phyloP scores from a whole-genome alignment of 1,284 basidiomycete genomes.

The Boletus smithii region DNA sequence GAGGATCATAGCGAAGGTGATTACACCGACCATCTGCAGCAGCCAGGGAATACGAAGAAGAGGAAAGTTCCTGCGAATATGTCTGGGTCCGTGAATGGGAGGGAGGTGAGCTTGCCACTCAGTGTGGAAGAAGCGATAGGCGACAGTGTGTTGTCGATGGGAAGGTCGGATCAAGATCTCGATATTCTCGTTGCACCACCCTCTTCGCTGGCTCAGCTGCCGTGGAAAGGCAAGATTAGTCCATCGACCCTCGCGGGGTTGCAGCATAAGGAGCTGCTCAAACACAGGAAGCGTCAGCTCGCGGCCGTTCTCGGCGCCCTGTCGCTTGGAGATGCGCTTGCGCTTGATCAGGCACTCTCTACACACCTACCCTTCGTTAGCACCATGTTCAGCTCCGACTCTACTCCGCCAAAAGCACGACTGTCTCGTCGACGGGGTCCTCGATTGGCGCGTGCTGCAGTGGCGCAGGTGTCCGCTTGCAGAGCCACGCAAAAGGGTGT shows the following conservation, averaged over 20 bases:
- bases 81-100: slow-evolving; percentile 35
- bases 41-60: slow-evolving; percentile 82
- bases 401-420: slow-evolving; percentile 33
- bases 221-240: slow-evolving; percentile 49
- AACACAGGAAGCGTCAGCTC: slow-evolving; percentile 63
- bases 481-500: slow-evolving; percentile 29
- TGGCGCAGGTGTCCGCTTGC: slow-evolving; percentile 22
- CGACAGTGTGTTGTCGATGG: slow-evolving; percentile 12
- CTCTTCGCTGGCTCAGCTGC: slow-evolving; percentile 20
- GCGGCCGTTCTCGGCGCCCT: slow-evolving; percentile 61
- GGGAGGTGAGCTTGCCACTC: slow-evolving; percentile 29
- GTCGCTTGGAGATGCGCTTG: slow-evolving; percentile 61
- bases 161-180: slow-evolving; percentile 22
- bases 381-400: slow-evolving; percentile 28
- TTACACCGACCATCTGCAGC: slow-evolving; percentile 61
- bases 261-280: slow-evolving; percentile 70
- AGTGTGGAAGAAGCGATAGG: slow-evolving; percentile 28
- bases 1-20: slow-evolving; percentile 55
- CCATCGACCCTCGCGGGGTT: slow-evolving; percentile 64
- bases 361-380: slow-evolving; percentile 50
- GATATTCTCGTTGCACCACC: slow-evolving; percentile 18
- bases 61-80: slow-evolving; percentile 68
- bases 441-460: slow-evolving; percentile 42
- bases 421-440: slow-evolving; percentile 39
- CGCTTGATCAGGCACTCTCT: slow-evolving; percentile 72